Conservation (phyloP, 495 filamentous ascomycete genomes). For the Penicillium lividum region DNA sequence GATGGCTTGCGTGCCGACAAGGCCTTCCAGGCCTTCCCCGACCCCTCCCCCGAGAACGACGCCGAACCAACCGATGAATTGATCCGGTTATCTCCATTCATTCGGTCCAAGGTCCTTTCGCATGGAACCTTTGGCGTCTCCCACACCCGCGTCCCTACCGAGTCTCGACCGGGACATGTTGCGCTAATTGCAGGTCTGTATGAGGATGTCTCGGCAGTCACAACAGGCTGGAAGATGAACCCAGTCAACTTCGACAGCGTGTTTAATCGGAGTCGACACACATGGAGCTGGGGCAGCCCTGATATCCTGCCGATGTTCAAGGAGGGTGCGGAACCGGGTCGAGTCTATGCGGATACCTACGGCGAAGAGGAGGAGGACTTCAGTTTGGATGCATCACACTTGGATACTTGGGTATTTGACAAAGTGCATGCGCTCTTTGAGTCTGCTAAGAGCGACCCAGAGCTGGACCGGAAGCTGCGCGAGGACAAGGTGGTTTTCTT, state of each 20-base stretch:
- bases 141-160: conserved; percentile 95
- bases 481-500: conserved; percentile 95
- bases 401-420: conserved; percentile 97
- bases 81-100: conserved; percentile 85
- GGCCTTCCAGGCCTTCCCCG: conserved; percentile 90
- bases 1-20: conserved; percentile 98
- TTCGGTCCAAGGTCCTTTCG: conserved; percentile 82
- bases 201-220: conserved; percentile 97
- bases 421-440: conserved; percentile 84
- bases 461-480: conserved; percentile 70
- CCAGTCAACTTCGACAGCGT: conserved; percentile 98
- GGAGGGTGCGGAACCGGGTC: conserved; percentile 83
- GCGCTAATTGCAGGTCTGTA: conserved; percentile 97
- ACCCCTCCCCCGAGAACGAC: conserved; percentile 72
- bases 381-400: conserved; percentile 71
- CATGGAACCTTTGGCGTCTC: conserved; percentile 99
- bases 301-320: conserved; percentile 99
- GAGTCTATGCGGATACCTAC: conserved; percentile 84
- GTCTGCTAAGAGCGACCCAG: conserved; percentile 72
- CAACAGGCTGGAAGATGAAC: conserved; percentile 98
- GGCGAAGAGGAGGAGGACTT: conserved; percentile 86
- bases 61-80: conserved; percentile 55
- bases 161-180: conserved; percentile 96
- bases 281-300: conserved; percentile 98
- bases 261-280: conserved; percentile 94